phyloP scores from a whole-genome alignment of 2,329 filamentous ascomycete species.

The Stachybotrys chlorohalonatus region DNA sequence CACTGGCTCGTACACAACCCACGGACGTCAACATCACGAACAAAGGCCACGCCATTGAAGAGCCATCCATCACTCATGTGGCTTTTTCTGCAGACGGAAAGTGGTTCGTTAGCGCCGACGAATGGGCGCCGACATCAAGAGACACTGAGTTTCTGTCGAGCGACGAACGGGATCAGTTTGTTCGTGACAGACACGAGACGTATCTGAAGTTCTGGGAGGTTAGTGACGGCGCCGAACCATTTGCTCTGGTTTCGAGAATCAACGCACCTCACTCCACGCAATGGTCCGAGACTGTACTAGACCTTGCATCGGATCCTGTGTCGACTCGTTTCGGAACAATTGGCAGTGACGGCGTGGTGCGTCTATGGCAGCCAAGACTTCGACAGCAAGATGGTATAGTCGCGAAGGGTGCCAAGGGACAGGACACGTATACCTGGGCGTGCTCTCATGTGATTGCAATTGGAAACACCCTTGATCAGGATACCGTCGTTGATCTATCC shows the following conservation, averaged over 20 bases:
- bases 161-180: conserved; percentile 33
- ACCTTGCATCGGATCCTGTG: conserved; percentile 61
- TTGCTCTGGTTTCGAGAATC: conserved; percentile 74
- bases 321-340: conserved; percentile 72
- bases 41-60: conserved; percentile 60
- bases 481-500: conserved; percentile 18
- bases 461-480: conserved; percentile 38
- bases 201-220: conserved; percentile 87
- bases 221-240: conserved; percentile 44
- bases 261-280: conserved; percentile 66
- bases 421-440: conserved; percentile 64
- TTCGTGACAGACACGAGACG: conserved; percentile 53
- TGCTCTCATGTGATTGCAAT: conserved; percentile 53
- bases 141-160: conserved; percentile 47
- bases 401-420: conserved; percentile 47
- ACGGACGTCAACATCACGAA: conserved; percentile 69
- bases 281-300: conserved; percentile 53
- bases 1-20: conserved; percentile 77
- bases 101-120: conserved; percentile 88
- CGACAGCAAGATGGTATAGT: conserved; percentile 60
- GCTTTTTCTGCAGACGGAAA: conserved; percentile 70
- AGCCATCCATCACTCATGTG: conserved; percentile 70
- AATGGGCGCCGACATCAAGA: conserved; percentile 68
- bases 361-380: conserved; percentile 71
- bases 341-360: conserved; percentile 68